These are phyloP conservation scores for Allomyces macrogynus DNA, from an alignment of 192 early-diverging fungal species.

Conservation along the genomic window DNA sequence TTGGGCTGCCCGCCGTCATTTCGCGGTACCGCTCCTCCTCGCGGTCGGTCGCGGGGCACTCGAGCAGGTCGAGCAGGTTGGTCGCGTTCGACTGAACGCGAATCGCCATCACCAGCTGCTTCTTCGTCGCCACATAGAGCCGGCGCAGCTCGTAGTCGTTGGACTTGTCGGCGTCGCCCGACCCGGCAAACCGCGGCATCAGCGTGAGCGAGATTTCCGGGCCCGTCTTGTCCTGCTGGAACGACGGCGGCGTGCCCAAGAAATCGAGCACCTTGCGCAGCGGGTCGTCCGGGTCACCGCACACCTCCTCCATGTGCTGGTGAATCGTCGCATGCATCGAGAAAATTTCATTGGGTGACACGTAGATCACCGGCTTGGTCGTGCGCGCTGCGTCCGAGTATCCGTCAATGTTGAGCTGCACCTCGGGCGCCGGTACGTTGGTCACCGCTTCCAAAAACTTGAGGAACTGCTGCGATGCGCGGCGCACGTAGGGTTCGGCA, in stretches of 20 bases:
- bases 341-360: conserved; percentile 78
- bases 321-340: conserved; percentile 65
- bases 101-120: conserved; percentile 62
- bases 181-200: conserved; percentile 45
- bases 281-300: conserved; percentile 17
- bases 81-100: conserved; percentile 55
- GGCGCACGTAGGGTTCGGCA: background rate
- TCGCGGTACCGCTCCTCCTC: conserved; percentile 49
- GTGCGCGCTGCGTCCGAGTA: conserved; percentile 59
- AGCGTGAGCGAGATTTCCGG: conserved; percentile 42
- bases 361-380: conserved; percentile 69
- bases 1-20: conserved; percentile 6
- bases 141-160: conserved; percentile 27
- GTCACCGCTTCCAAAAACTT: conserved; percentile 60
- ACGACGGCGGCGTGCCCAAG: conserved; percentile 17
- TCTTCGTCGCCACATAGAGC: conserved; percentile 74
- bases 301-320: conserved; percentile 56
- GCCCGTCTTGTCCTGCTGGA: conserved; percentile 6
- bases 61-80: conserved; percentile 68
- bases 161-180: conserved; percentile 3
- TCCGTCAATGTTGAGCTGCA: conserved; percentile 76
- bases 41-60: conserved; percentile 41
- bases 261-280: conserved; percentile 20
- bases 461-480: conserved; percentile 42
- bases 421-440: conserved; percentile 69